phyloP scores from a whole-genome alignment of 345 rosid species.

The Populus simonii region DNA sequence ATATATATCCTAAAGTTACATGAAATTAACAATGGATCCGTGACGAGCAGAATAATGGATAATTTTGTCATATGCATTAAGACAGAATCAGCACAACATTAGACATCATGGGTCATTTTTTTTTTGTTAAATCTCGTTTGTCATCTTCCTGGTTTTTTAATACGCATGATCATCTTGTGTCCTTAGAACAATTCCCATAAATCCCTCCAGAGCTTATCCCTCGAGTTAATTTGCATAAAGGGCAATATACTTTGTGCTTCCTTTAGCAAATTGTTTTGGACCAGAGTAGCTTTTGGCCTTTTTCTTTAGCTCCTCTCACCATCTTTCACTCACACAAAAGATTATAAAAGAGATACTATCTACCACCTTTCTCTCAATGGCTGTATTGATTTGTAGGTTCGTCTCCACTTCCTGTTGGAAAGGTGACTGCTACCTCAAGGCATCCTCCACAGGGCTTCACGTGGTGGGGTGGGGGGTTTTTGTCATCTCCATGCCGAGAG shows the following conservation, averaged over 20 bases:
- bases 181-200: background rate
- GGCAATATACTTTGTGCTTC: slow-evolving; percentile 12
- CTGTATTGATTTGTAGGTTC: slow-evolving; percentile 1
- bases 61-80: slow-evolving; percentile 19
- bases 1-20: background rate
- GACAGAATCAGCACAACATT: slow-evolving; percentile 4
- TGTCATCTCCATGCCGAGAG: slow-evolving; percentile 9
- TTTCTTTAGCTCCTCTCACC: slow-evolving; percentile 21
- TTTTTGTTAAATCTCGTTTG: slow-evolving; percentile 5
- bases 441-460: slow-evolving; percentile 34
- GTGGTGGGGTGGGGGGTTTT: slow-evolving; percentile 30
- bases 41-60: slow-evolving; percentile 20
- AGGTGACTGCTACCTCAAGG: slow-evolving; percentile 38
- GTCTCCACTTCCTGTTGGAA: slow-evolving; percentile 22
- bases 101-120: slow-evolving; percentile 18
- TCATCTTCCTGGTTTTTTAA: slow-evolving; percentile 9
- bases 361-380: slow-evolving; percentile 13
- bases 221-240: background rate
- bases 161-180: background rate
- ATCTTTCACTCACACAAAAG: background rate
- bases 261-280: slow-evolving; percentile 8
- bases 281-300: slow-evolving; percentile 23
- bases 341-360: background rate
- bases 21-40: slow-evolving; percentile 25
- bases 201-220: slow-evolving; percentile 2